Evolutionary conservation across 768 basidiomycete species (phyloP), one percentile per base, ranked within the genome.

Genomic region (Candolleomyces eurysporus): DNA sequence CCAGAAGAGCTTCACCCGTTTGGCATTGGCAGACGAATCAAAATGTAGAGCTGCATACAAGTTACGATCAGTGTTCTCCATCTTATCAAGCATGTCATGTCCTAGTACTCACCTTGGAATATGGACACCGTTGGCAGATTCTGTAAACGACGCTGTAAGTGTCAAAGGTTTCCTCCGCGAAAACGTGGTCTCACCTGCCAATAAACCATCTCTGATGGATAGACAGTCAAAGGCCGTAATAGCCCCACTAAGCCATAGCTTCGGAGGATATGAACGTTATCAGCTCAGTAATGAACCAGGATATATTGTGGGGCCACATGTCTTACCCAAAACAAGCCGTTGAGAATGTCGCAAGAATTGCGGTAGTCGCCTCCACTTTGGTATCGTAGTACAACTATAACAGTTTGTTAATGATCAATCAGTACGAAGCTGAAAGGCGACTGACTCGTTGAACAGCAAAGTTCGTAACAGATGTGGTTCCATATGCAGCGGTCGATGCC

Each of bases 181-280:
- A 49, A 42, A 13, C 39, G 46, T 19, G 16, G 45, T 36, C 54
- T 56, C 22, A 56, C 54, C 16, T 8, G 36, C 54, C 54, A 56
- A 26, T 56, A 56, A 7, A 56, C 54, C 54, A 56, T 56, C 40
- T 67, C 86, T 84, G 13, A 87, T 83, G 0, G 82, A 83, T 32
- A 87, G 72, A 5, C 85, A 84, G 4, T 85, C 80, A 16, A 87
- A 21, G 54, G 54, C 54, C 54, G 54, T 39, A 56, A 71, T 5
- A 89, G 65, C 4, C 87, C 86, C 9, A 84, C 84, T 4, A 88
- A 69, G 4, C 85, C 86, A 64, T 86, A 87, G 13, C 85, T 85
- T 50, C 42, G 21, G 40, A 49, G 53, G 36, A 4, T 8, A 22
- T 22, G 40, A 13, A 51, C 11, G 32, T 30, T 9, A 21, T 45